Base-by-base conservation (phyloP, 176 grass and related monocot species). In the maize (Zea mays) region DNA sequence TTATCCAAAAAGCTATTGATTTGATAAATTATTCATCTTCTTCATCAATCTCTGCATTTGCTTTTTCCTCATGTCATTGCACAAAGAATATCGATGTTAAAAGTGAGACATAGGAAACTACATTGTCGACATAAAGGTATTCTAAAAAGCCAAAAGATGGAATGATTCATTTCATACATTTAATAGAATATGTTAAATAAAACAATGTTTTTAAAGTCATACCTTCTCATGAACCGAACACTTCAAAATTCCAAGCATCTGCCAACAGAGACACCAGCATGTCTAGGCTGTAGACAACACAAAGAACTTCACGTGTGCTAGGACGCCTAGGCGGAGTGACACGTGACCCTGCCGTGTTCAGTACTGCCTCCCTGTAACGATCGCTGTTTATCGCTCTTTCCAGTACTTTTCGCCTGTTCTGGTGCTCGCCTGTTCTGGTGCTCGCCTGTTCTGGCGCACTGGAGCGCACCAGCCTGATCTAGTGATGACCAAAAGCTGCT, bases 11-110 rank as follows among this genome's bases (percentile, higher is more conserved):
- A 72, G 87, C 85, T 52, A 89, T 91, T 16, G 90, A 97, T 74
- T 91, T 93, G 62, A 97, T 97, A 64, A 97, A 57, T 70, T 76
- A 76, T 82, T 97, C 93, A 19, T 93, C 93, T 97, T 90, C 81
- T 71, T 91, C 86, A 75, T 97, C 90, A 58, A 93, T 69, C 38
- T 97, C 94, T 78, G 92, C 94, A 74, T 67, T 78, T 59, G 71
- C 78, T 77, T 81, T 87, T 76, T 78, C 81, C 62, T 87, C 94
- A 86, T 97, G 63, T 67, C 58, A 86, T 46, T 61, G 46, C 10
- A 63, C 8, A 76, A n/a, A 50, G 41, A 84, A 80, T 81, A 81
- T 9, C 20, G 5, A 76, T 68, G 43, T 79, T 79, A 27, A 66
- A 48, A 87, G 21, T 51, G 13, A 84, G 34, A 69, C 10, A 17